Percentiles rank a stretch among this genome's conserved stretches.
Conservation (phyloP, 2,329 filamentous ascomycete genomes). For the Phialocephala subalpina region DNA sequence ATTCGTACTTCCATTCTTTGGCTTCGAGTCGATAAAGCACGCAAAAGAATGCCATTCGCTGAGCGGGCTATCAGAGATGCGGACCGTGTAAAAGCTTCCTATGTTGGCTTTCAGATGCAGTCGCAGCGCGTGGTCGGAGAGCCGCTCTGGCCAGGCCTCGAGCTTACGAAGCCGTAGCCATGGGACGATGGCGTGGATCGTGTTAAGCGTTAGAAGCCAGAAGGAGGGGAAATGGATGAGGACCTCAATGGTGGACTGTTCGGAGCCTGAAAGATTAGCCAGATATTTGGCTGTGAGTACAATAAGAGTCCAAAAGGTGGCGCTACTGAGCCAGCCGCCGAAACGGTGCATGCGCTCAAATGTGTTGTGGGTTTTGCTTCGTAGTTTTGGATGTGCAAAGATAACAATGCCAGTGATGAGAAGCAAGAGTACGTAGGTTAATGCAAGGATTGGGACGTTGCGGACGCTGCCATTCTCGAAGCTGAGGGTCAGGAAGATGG, state of each 20-base stretch:
- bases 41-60: constrained; percentile 80
- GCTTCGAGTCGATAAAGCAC: constrained; percentile 65
- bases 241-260: constrained; percentile 37
- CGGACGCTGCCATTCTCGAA: constrained; percentile 48
- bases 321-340: constrained; percentile 71
- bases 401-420: constrained; percentile 58
- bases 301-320: constrained; percentile 70
- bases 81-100: constrained; percentile 57
- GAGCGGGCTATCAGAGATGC: constrained; percentile 68
- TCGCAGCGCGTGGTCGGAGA: constrained; percentile 76
- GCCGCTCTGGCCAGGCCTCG: constrained; percentile 68
- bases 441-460: constrained; percentile 11
- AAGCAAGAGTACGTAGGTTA: constrained; percentile 62
- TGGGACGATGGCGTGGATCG: constrained; percentile 71
- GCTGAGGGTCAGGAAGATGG: constrained; percentile 44
- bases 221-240: constrained; percentile 60
- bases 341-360: constrained; percentile 79
- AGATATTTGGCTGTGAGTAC: constrained; percentile 59
- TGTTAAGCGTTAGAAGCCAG: constrained; percentile 73
- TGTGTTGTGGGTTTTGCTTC: constrained; percentile 68
- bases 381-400: constrained; percentile 70
- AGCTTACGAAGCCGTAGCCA: constrained; percentile 77
- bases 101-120: constrained; percentile 64
- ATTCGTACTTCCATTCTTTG: constrained; percentile 60
- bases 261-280: constrained; percentile 35